A percentile compares a stretch with the other conserved stretches of the same genome.
These are phyloP conservation scores for Microbotryum violaceum DNA, from an alignment of 1,284 basidiomycete genomes.

Conservation along the genomic window DNA sequence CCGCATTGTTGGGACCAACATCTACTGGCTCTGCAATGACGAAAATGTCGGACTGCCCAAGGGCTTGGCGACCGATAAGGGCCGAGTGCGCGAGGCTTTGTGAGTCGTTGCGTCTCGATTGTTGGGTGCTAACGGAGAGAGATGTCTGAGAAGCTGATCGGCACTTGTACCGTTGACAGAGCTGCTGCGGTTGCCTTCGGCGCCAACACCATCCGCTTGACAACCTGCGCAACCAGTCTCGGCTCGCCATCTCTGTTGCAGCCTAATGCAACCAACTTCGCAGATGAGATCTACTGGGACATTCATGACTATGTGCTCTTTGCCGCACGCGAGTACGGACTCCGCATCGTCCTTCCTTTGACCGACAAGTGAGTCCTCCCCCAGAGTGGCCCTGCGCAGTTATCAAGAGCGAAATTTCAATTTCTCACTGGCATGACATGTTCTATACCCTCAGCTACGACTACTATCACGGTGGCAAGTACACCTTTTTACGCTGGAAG, in stretches of 20 bases:
- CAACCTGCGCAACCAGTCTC: background rate
- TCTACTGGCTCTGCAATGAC: slow-evolving; percentile 16
- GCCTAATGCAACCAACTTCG: background rate
- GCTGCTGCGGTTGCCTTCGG: slow-evolving; percentile 2
- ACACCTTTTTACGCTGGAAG: background rate
- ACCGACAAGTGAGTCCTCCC: slow-evolving; percentile 3
- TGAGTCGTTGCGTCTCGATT: too few relatives aligned
- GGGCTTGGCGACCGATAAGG: background rate
- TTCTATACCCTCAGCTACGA: background rate
- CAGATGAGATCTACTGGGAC: slow-evolving; percentile 11
- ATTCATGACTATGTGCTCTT: slow-evolving; percentile 17
- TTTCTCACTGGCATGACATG: background rate
- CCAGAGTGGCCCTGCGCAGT: too few relatives aligned
- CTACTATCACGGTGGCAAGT: background rate
- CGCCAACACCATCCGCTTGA: background rate
- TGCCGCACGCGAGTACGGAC: slow-evolving; percentile 1
- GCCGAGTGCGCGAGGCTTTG: slow-evolving; percentile 3
- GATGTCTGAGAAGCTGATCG: too few relatives aligned
- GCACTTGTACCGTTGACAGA: too few relatives aligned
- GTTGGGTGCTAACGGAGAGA: too few relatives aligned
- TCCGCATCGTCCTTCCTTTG: background rate
- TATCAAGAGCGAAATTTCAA: background rate
- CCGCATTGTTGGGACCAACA: slow-evolving; percentile 10
- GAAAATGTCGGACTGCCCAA: slow-evolving; percentile 7
- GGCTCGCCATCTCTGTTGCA: background rate